phyloP scores from a whole-genome alignment of 805 yeast species.

The Barnettozyma botsteinii region DNA sequence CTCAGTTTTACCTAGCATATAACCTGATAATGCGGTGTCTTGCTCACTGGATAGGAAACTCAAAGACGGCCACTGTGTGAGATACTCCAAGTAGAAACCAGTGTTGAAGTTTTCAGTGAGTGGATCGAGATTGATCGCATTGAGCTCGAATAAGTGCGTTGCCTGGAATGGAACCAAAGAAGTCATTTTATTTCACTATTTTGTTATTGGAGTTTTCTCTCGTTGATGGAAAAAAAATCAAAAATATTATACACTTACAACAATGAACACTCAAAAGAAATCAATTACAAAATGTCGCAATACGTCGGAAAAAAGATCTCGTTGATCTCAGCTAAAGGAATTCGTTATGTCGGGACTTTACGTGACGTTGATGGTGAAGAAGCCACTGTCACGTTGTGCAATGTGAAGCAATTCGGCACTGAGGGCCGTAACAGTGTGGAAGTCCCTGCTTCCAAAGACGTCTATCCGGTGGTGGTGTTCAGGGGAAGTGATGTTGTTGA shows the following conservation, averaged over 20 bases:
- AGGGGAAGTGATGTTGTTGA: slow-evolving; percentile 92
- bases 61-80: slow-evolving; percentile 81
- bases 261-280: not conserved
- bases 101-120: slow-evolving; percentile 88
- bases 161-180: slow-evolving; percentile 85
- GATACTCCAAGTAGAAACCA: slow-evolving; percentile 77
- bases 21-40: slow-evolving; percentile 45
- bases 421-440: slow-evolving; percentile 83
- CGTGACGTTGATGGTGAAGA: slow-evolving; percentile 85
- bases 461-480: slow-evolving; percentile 74
- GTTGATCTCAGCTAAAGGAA: slow-evolving; percentile 69
- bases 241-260: not conserved
- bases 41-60: slow-evolving; percentile 68
- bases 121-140: slow-evolving; percentile 77
- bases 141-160: slow-evolving; percentile 69
- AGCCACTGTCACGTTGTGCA: slow-evolving; percentile 77
- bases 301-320: slow-evolving; percentile 88
- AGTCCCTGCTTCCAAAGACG: slow-evolving; percentile 60
- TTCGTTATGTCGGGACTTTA: slow-evolving; percentile 81
- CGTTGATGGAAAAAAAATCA: not conserved
- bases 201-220: too few relatives aligned
- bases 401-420: slow-evolving; percentile 83
- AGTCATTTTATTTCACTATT: too few relatives aligned
- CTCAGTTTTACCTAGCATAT: slow-evolving; percentile 96
- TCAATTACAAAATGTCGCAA: slow-evolving; percentile 67